Percentiles rank a stretch among this genome's conserved stretches.
phyloP scores from a whole-genome alignment of 2,329 filamentous ascomycete genomes.

The Alternaria sp. region DNA sequence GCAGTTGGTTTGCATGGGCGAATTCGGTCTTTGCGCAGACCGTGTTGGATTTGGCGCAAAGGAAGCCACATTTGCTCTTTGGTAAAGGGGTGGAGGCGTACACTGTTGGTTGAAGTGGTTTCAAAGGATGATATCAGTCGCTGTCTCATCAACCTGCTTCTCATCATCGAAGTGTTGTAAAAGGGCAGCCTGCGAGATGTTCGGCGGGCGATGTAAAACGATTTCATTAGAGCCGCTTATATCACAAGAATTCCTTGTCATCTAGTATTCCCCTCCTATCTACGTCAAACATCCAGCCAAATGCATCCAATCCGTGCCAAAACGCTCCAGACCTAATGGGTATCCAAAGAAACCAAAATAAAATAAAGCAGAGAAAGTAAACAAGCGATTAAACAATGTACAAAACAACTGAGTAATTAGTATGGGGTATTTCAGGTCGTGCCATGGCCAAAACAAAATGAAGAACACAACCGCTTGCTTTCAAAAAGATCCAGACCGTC shows the following conservation, averaged over 20 bases:
- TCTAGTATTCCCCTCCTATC: not conserved
- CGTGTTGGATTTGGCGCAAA: constrained; percentile 84
- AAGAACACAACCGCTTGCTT: not conserved
- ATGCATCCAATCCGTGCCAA: not conserved
- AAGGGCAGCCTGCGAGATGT: not conserved
- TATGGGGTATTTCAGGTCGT: constrained; percentile 2
- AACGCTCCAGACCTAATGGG: constrained; percentile 4
- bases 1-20: constrained; percentile 97
- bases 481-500: not conserved
- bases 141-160: not conserved
- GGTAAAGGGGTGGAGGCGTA: constrained; percentile 63
- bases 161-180: not conserved
- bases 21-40: constrained; percentile 96
- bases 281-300: not conserved
- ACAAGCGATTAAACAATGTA: not conserved
- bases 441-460: not conserved
- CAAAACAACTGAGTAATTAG: not conserved
- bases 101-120: constrained; percentile 17
- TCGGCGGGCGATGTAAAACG: not conserved
- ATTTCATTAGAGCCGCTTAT: not conserved
- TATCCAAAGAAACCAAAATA: constrained; percentile 1
- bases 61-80: constrained; percentile 90
- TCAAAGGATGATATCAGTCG: not conserved
- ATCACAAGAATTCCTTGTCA: not conserved
- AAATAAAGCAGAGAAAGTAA: not conserved